Evolutionary conservation across 163 green algal genomes (phyloP), one percentile per base, ranked within the genome.

Genomic region (Smithsoniella earleae): DNA sequence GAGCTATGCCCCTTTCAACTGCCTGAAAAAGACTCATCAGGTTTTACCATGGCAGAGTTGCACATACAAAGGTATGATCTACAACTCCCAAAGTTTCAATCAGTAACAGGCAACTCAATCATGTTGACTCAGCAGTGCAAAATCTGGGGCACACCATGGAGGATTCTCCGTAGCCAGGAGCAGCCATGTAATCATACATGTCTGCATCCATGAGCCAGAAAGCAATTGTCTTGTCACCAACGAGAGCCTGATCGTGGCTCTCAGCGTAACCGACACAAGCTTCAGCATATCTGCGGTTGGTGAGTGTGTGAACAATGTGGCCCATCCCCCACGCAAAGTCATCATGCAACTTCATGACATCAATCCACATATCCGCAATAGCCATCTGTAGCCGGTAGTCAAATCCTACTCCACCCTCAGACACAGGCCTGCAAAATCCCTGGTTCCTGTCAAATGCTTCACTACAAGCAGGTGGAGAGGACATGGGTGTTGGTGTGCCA

Each of bases 131-230:
- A 49, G 13, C 10, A 49, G 40, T 13, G 40, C 10, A 13, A 13
- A 13, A 31, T 20, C 4, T 13, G n/a, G 8, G n/a, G 0, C 58
- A 31, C 58, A 69, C 58, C 58, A 69, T 69, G 58, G 27, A 43
- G n/a, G 58, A 69, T 1, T 69, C 58, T 30, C 58, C 58, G 58
- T 43, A 40, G 46, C 62, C 44, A 28, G 38, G 30, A n/a, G 75
- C 77, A 8, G 83, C 82, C 93, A 98, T 98, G 78, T 52, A 83
- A 79, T 89, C 84, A 80, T 98, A 98, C 90, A 98, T 98, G 63
- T 92, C 91, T 54, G 85, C 86, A 80, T 96, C 93, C 90, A 98
- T 97, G 16, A 98, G 87, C 89, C 95, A 96, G 82, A 98, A 97
- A 20, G 93, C 90, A 45, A 97, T 93, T 13, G 88, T 96, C 80